These are phyloP conservation scores for Trichoderma sp. DNA, from an alignment of 2,329 filamentous ascomycete genomes.

Conservation along the genomic window DNA sequence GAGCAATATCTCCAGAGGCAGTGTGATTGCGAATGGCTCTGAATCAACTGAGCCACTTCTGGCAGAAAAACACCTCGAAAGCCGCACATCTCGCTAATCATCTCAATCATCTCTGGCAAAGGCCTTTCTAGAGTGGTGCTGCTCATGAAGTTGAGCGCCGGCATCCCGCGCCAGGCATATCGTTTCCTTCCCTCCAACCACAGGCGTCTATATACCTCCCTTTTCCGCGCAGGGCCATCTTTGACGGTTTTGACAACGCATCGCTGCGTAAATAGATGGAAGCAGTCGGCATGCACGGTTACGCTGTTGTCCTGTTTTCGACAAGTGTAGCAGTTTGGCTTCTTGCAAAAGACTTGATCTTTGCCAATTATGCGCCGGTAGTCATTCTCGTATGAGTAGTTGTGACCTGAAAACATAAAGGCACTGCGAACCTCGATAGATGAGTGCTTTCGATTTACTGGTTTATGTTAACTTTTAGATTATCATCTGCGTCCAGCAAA, in stretches of 20 bases:
- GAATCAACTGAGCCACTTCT: background rate
- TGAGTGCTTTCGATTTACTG: background rate
- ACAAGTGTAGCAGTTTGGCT: background rate
- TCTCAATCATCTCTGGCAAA: background rate
- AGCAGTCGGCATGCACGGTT: constrained; percentile 11
- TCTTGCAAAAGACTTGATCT: background rate
- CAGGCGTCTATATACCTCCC: background rate
- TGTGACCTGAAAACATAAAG: background rate
- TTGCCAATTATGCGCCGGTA: background rate
- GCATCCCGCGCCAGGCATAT: background rate
- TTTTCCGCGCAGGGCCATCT: background rate
- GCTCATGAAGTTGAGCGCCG: background rate
- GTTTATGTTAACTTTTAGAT: background rate
- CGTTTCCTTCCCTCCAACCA: constrained; percentile 7
- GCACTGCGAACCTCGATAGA: background rate
- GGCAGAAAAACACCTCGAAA: background rate
- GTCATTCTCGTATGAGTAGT: background rate
- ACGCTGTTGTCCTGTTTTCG: constrained; percentile 27
- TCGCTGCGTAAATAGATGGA: constrained; percentile 6
- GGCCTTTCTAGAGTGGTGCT: background rate
- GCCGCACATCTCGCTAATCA: background rate
- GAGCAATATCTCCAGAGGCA: constrained; percentile 10
- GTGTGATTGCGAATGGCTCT: background rate
- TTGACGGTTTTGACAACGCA: background rate
- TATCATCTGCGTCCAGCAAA: background rate